phyloP scores from a whole-genome alignment of 345 rosid genomes.

The Lepidium aucheri region DNA sequence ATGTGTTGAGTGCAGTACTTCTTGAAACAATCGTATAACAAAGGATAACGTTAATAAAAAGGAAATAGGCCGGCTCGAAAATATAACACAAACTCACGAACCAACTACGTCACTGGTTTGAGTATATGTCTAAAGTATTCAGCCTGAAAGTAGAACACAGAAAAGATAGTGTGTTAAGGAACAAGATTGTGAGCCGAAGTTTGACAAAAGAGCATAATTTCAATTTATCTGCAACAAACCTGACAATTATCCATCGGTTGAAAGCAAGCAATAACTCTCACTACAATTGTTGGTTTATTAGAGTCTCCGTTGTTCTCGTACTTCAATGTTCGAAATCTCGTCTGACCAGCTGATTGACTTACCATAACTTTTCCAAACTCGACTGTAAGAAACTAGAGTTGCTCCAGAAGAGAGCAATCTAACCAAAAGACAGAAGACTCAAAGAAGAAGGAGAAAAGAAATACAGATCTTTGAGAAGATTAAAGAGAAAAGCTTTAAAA shows the following conservation, averaged over 20 bases:
- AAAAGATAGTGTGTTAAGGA: background rate
- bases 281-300: conserved; percentile 63
- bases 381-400: conserved; percentile 21
- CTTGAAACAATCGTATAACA: conserved; percentile 29
- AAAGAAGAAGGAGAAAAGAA: background rate
- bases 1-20: conserved; percentile 25
- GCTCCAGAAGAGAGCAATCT: conserved; percentile 16
- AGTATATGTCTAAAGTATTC: conserved; percentile 94
- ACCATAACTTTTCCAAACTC: conserved; percentile 71
- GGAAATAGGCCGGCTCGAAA: conserved; percentile 37
- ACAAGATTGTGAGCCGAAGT: background rate
- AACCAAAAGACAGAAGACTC: background rate
- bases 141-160: conserved; percentile 48
- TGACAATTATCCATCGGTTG: conserved; percentile 98
- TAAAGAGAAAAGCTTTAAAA: background rate
- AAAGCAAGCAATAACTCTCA: conserved; percentile 92
- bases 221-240: conserved; percentile 36
- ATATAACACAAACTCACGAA: conserved; percentile 18
- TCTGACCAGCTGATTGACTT: conserved; percentile 94
- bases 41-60: conserved; percentile 15
- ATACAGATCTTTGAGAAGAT: background rate
- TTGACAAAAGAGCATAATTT: background rate
- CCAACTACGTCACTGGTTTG: conserved; percentile 94
- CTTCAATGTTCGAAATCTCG: conserved; percentile 91
- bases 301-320: conserved; percentile 80